A percentile compares a stretch with the other conserved stretches of the same genome.
These are phyloP conservation scores for Saksenaea vasiformis DNA, from an alignment of 371 early-diverging fungal species.

Conservation along the genomic window DNA sequence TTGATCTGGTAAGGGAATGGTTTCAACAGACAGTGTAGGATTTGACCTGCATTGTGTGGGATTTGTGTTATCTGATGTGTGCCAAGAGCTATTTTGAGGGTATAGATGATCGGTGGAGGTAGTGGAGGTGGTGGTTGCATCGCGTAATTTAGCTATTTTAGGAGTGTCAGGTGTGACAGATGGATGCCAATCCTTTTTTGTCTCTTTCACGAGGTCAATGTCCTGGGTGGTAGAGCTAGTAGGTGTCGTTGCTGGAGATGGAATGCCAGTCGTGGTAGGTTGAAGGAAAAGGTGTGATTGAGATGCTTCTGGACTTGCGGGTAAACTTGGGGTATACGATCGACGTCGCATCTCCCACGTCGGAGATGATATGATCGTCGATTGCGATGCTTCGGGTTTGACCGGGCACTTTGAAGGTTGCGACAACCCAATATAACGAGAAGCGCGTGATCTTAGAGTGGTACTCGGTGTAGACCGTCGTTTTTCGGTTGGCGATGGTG, in stretches of 20 bases:
- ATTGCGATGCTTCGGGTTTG: slow-evolving; percentile 1
- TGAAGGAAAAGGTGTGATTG: not conserved
- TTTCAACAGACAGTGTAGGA: not conserved
- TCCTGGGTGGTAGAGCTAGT: not conserved
- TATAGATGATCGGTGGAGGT: not conserved
- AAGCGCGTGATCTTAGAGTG: slow-evolving; percentile 1
- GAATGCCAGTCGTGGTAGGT: not conserved
- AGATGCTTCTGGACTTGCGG: not conserved
- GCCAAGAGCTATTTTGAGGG: not conserved
- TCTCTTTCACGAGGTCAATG: not conserved
- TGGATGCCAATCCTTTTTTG: slow-evolving; percentile 1
- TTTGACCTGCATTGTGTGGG: not conserved
- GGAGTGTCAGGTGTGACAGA: not conserved
- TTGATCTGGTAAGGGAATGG: not conserved
- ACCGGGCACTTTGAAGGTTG: not conserved
- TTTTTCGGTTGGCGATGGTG: not conserved
- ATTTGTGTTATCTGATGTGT: not conserved
- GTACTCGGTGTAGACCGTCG: not conserved
- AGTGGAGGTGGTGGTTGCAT: not conserved
- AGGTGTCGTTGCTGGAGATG: not conserved
- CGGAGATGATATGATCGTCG: slow-evolving; percentile 5
- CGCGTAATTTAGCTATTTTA: slow-evolving; percentile 3
- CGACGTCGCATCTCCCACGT: not conserved
- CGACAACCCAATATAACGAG: not conserved
- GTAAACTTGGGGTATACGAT: not conserved